Percentiles rank a stretch among this genome's conserved stretches.
Conservation (phyloP, 1,139 yeast genomes). For the Arxiozyma bovina region DNA sequence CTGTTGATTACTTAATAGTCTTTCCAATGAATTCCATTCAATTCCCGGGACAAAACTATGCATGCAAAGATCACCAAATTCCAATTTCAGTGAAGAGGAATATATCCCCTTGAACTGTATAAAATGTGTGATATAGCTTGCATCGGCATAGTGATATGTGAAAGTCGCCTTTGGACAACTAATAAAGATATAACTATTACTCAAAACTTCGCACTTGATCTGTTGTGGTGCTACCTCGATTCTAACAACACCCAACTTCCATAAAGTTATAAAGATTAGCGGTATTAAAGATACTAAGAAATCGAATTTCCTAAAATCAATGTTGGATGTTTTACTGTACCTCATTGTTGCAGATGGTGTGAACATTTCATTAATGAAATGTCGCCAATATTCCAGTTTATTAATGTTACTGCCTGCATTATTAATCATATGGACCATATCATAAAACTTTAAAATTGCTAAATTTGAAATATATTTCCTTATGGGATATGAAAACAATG, state of each 20-base stretch:
- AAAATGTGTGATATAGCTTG: conserved; percentile 50
- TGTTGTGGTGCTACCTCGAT: conserved; percentile 56
- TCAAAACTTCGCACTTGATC: conserved; percentile 55
- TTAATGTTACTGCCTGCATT: conserved; percentile 25
- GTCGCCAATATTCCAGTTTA: conserved; percentile 41
- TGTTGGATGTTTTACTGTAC: conserved; percentile 38
- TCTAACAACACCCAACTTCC: conserved; percentile 38
- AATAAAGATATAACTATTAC: conserved; percentile 56
- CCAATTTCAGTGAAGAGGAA: conserved; percentile 55
- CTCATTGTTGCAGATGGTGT: conserved; percentile 41
- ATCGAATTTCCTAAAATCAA: conserved; percentile 50
- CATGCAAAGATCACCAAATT: conserved; percentile 59
- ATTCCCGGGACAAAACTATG: conserved; percentile 38
- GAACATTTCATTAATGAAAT: conserved; percentile 40
- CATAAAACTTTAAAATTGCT: conserved; percentile 23
- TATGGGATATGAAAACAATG: conserved; percentile 7
- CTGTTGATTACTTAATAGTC: conserved; percentile 22
- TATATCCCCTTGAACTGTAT: conserved; percentile 55
- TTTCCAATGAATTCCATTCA: conserved; percentile 36
- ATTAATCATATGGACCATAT: conserved; percentile 20
- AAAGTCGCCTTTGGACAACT: conserved; percentile 50
- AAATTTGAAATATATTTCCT: conserved; percentile 24
- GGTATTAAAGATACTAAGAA: conserved; percentile 27
- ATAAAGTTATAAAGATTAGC: background rate
- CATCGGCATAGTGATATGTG: conserved; percentile 55